Conservation (phyloP, 768 basidiomycete species). For the Lyophyllum semitale region DNA sequence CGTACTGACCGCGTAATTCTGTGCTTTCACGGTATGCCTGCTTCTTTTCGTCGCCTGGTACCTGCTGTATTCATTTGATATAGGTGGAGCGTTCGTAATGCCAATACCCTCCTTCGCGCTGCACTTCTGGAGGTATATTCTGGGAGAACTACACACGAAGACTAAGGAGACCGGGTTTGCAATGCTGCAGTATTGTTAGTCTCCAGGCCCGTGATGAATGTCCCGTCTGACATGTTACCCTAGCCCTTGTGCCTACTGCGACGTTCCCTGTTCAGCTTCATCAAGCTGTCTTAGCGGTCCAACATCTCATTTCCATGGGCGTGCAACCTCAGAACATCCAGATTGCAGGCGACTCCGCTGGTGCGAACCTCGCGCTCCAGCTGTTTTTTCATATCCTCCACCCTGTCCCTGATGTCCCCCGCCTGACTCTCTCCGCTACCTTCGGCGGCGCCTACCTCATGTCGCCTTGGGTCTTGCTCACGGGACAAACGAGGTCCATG, state of each 20-base stretch:
- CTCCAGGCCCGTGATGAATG: neutral
- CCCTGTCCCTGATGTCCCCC: conserved; percentile 21
- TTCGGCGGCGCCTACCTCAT: conserved; percentile 28
- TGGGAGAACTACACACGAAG: conserved; percentile 11
- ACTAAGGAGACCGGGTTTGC: conserved; percentile 22
- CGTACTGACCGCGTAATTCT: conserved; percentile 32
- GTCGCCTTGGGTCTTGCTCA: conserved; percentile 31
- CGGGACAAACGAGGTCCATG: conserved; percentile 13
- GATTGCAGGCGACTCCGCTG: conserved; percentile 35
- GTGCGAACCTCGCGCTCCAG: conserved; percentile 29
- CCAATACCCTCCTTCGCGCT: conserved; percentile 19
- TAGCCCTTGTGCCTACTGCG: conserved; percentile 28
- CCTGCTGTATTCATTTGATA: neutral
- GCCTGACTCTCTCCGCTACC: conserved; percentile 15
- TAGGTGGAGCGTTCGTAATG: conserved; percentile 29
- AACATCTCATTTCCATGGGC: conserved; percentile 28
- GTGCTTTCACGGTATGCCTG: conserved; percentile 30
- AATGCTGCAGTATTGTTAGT: conserved; percentile 26
- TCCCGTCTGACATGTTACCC: neutral
- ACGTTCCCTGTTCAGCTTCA: conserved; percentile 29
- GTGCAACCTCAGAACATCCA: conserved; percentile 28
- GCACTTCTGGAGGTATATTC: conserved; percentile 26
- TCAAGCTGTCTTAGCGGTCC: conserved; percentile 25
- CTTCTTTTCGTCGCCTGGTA: neutral
- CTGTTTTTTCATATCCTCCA: conserved; percentile 31